phyloP scores from a whole-genome alignment of 495 filamentous ascomycete species.

The Amorphotheca resinae region DNA sequence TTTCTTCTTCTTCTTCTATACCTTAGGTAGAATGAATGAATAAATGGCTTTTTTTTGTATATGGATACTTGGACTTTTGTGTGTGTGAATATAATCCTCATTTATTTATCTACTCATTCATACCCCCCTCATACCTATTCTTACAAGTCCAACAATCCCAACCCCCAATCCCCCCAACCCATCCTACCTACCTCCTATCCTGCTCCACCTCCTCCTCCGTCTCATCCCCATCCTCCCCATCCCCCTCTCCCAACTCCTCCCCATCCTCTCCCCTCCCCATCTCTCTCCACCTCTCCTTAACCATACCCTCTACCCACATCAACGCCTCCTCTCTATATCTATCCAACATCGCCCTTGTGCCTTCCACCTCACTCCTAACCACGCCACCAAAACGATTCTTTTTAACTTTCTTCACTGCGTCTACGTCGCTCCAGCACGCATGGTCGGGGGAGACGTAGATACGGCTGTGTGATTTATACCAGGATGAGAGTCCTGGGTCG shows the following conservation, averaged over 20 bases:
- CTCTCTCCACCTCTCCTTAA: constrained; percentile 4
- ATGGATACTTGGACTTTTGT: too few relatives aligned
- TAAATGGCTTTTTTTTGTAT: too few relatives aligned
- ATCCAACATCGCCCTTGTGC: constrained; percentile 52
- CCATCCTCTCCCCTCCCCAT: not conserved
- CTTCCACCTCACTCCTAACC: constrained; percentile 35
- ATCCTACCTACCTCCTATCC: not conserved
- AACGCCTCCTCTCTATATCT: constrained; percentile 44
- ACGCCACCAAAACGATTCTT: constrained; percentile 57
- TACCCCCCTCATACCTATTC: too few relatives aligned
- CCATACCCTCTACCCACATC: constrained; percentile 34
- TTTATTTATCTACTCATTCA: too few relatives aligned
- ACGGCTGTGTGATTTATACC: constrained; percentile 61
- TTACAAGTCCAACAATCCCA: too few relatives aligned
- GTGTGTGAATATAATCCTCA: too few relatives aligned
- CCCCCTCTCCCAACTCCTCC: not conserved
- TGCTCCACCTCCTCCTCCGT: constrained; percentile 1
- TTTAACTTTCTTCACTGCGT: constrained; percentile 42
- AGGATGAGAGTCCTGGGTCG: constrained; percentile 48
- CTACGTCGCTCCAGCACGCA: constrained; percentile 50
- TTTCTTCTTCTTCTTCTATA: too few relatives aligned
- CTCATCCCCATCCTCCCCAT: not conserved
- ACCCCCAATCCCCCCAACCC: not conserved
- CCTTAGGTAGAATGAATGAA: too few relatives aligned
- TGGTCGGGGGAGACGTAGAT: constrained; percentile 65